phyloP scores from a whole-genome alignment of 2,329 filamentous ascomycete genomes.

The Fusarium foetens region DNA sequence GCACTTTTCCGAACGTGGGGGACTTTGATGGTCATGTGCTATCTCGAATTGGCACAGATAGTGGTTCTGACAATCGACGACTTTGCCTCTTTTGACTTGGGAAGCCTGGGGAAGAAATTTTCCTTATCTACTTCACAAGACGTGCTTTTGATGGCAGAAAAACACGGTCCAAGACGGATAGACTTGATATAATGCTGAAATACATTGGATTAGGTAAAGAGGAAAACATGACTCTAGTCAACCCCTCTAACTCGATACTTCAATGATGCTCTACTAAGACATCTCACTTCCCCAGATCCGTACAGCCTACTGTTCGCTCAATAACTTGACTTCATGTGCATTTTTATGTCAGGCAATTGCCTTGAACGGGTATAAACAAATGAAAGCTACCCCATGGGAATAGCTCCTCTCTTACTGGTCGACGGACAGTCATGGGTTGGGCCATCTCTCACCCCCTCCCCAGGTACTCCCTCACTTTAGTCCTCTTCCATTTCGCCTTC shows the following conservation, averaged over 20 bases:
- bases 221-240: not conserved
- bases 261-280: not conserved
- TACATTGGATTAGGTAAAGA: constrained; percentile 6
- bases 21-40: constrained; percentile 36
- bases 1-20: constrained; percentile 44
- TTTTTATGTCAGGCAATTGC: constrained; percentile 16
- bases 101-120: constrained; percentile 17
- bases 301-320: not conserved
- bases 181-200: not conserved
- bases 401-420: constrained; percentile 9
- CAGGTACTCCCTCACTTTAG: not conserved
- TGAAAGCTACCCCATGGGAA: constrained; percentile 18
- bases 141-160: not conserved
- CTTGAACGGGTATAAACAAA: constrained; percentile 34
- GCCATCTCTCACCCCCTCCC: not conserved
- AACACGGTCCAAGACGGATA: not conserved
- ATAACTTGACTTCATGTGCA: not conserved
- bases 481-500: constrained; percentile 11
- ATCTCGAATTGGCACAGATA: constrained; percentile 11
- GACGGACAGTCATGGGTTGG: not conserved
- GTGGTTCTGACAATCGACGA: constrained; percentile 2
- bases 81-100: constrained; percentile 25
- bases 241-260: not conserved
- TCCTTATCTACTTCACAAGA: constrained; percentile 16
- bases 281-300: not conserved